Percentiles rank a stretch among this genome's conserved stretches.
phyloP scores from a whole-genome alignment of 148 eudicot genomes.

The Polygonum aviculare region DNA sequence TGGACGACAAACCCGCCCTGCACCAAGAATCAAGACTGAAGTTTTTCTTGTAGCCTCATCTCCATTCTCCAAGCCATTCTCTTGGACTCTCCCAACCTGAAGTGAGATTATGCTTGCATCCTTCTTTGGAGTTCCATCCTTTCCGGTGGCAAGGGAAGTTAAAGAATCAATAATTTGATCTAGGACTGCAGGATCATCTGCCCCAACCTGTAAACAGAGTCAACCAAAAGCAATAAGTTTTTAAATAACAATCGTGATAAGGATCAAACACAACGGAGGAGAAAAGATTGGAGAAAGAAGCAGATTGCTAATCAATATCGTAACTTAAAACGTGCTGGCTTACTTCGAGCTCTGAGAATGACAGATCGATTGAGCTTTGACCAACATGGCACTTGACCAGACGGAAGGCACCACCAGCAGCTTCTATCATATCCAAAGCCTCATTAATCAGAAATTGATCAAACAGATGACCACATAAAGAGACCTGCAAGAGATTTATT shows the following conservation, averaged over 20 bases:
- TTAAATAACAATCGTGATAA: background rate
- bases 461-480: slow-evolving; percentile 93
- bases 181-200: slow-evolving; percentile 57
- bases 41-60: slow-evolving; percentile 29
- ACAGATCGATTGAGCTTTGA: slow-evolving; percentile 64
- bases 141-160: slow-evolving; percentile 55
- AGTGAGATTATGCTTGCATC: slow-evolving; percentile 43
- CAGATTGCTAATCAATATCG: background rate
- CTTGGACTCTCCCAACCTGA: slow-evolving; percentile 44
- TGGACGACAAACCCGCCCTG: slow-evolving; percentile 98
- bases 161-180: slow-evolving; percentile 77
- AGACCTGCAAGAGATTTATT: slow-evolving; percentile 47
- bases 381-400: slow-evolving; percentile 87
- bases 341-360: slow-evolving; percentile 95
- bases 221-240: background rate
- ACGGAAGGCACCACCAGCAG: slow-evolving; percentile 90
- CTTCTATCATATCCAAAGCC: slow-evolving; percentile 95
- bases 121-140: slow-evolving; percentile 28
- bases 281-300: background rate
- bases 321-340: slow-evolving; percentile 12
- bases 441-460: slow-evolving; percentile 89
- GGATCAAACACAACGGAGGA: background rate
- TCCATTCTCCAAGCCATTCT: slow-evolving; percentile 23
- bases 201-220: slow-evolving; percentile 59
- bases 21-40: slow-evolving; percentile 80